phyloP scores from a whole-genome alignment of 768 basidiomycete genomes.

The Postia placenta region DNA sequence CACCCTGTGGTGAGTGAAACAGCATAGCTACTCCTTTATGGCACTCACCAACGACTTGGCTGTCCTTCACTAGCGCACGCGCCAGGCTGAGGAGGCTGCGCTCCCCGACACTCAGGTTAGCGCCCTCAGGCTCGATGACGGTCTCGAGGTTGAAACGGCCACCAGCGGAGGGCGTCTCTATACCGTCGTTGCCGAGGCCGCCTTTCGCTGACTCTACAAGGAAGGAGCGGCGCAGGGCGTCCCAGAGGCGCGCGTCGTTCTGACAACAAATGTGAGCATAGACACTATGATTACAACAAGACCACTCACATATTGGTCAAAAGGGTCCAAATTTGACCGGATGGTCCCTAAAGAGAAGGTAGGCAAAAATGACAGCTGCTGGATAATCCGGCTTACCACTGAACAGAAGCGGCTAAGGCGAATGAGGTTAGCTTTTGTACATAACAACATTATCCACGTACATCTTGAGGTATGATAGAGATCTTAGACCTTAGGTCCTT shows the following conservation, averaged over 20 bases:
- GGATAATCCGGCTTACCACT: conserved; percentile 35
- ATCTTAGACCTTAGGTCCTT: conserved; percentile 53
- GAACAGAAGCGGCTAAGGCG: conserved; percentile 45
- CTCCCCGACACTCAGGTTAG: conserved; percentile 42
- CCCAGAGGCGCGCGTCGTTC: conserved; percentile 56
- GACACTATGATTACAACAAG: not conserved
- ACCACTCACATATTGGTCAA: conserved; percentile 39
- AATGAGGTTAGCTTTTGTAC: not conserved
- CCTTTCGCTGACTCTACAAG: conserved; percentile 27
- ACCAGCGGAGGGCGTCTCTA: conserved; percentile 7
- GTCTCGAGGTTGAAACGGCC: conserved; percentile 45
- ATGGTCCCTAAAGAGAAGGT: conserved; percentile 38
- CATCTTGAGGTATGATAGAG: conserved; percentile 66
- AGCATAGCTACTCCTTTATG: not conserved
- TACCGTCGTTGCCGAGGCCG: conserved; percentile 11
- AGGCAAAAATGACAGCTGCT: not conserved
- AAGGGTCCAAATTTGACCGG: conserved; percentile 51
- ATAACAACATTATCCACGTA: conserved; percentile 26
- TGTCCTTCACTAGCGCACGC: conserved; percentile 46
- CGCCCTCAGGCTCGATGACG: conserved; percentile 46
- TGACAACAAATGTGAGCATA: not conserved
- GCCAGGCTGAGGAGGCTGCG: conserved; percentile 47
- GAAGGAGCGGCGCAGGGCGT: conserved; percentile 63
- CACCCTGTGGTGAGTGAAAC: not conserved
- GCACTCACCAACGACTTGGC: conserved; percentile 33